Percentiles rank a stretch among this genome's conserved stretches.
Evolutionary conservation across 2,329 filamentous ascomycete genomes (phyloP).

Genomic region (Cytospora schulzeri): DNA sequence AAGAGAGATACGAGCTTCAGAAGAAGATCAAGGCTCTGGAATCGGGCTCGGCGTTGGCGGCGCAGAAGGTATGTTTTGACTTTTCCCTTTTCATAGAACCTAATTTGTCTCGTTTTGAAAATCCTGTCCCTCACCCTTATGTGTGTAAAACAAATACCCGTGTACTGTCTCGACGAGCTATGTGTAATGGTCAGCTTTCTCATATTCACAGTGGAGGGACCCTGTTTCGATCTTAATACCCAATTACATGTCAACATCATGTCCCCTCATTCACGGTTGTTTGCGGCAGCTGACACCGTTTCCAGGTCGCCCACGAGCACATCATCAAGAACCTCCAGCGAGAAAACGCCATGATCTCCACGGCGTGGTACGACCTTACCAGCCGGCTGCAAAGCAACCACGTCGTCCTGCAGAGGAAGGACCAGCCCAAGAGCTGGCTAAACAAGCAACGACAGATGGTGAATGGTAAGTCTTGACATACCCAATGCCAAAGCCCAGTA

Average conservation of each 20-base stretch:
- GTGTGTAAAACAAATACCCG: neutral
- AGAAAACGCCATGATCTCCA: conserved; percentile 77
- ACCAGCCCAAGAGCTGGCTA: conserved; percentile 79
- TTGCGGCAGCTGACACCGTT: conserved; percentile 21
- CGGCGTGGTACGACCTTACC: conserved; percentile 85
- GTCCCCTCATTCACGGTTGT: conserved; percentile 15
- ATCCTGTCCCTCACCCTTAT: conserved; percentile 5
- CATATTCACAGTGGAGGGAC: conserved; percentile 20
- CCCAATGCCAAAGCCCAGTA: neutral
- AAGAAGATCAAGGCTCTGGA: conserved; percentile 56
- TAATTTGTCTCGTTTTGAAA: conserved; percentile 13
- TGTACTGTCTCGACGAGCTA: conserved; percentile 11
- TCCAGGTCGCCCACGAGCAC: conserved; percentile 54
- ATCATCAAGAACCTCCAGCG: conserved; percentile 70
- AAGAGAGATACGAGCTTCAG: conserved; percentile 58
- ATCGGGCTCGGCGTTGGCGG: conserved; percentile 50
- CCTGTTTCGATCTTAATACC: conserved; percentile 22
- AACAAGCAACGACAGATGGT: conserved; percentile 78
- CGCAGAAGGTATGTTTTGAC: conserved; percentile 54
- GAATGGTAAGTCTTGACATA: conserved; percentile 49
- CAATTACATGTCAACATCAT: conserved; percentile 22
- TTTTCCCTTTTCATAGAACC: conserved; percentile 18
- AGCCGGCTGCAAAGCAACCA: conserved; percentile 81
- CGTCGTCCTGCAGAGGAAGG: conserved; percentile 74
- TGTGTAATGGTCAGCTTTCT: conserved; percentile 18